Evolutionary conservation across 2,329 filamentous ascomycete species (phyloP).

Genomic region (Paraconiothyrium brasiliense): DNA sequence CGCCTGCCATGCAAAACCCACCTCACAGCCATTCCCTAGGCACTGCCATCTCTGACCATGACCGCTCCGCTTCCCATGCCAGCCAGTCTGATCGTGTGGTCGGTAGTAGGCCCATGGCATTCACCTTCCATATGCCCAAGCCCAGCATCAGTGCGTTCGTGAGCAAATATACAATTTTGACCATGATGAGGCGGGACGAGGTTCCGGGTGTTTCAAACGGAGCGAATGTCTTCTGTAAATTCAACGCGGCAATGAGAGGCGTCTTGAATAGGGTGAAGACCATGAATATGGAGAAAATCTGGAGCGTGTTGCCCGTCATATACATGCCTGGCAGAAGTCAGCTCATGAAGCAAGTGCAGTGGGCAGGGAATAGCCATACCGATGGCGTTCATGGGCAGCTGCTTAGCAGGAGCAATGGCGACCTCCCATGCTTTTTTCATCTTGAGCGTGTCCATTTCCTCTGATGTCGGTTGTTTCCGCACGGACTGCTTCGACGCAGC

Average conservation of each 20-base stretch:
- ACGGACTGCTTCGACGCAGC: slow-evolving; percentile 49
- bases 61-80: slow-evolving; percentile 85
- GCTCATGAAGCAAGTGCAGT: neutral
- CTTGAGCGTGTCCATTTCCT: slow-evolving; percentile 94
- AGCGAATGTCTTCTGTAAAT: slow-evolving; percentile 87
- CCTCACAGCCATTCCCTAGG: slow-evolving; percentile 46
- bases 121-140: slow-evolving; percentile 94
- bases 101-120: slow-evolving; percentile 94
- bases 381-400: slow-evolving; percentile 96
- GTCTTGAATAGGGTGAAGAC: slow-evolving; percentile 99
- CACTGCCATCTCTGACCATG: slow-evolving; percentile 48
- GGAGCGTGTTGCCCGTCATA: slow-evolving; percentile 98
- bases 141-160: slow-evolving; percentile 87
- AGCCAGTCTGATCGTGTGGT: slow-evolving; percentile 98
- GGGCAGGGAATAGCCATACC: slow-evolving; percentile 59
- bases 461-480: slow-evolving; percentile 75
- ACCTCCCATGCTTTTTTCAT: slow-evolving; percentile 99
- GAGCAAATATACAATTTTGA: slow-evolving; percentile 86
- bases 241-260: slow-evolving; percentile 83
- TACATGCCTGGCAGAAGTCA: slow-evolving; percentile 74
- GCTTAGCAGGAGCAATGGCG: slow-evolving; percentile 90
- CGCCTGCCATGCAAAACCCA: neutral
- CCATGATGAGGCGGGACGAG: slow-evolving; percentile 75
- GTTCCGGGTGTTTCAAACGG: slow-evolving; percentile 88
- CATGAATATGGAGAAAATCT: slow-evolving; percentile 99